Evolutionary conservation across 192 early-diverging fungal genomes (phyloP).

Genomic region (Backusella tarrabulga): DNA sequence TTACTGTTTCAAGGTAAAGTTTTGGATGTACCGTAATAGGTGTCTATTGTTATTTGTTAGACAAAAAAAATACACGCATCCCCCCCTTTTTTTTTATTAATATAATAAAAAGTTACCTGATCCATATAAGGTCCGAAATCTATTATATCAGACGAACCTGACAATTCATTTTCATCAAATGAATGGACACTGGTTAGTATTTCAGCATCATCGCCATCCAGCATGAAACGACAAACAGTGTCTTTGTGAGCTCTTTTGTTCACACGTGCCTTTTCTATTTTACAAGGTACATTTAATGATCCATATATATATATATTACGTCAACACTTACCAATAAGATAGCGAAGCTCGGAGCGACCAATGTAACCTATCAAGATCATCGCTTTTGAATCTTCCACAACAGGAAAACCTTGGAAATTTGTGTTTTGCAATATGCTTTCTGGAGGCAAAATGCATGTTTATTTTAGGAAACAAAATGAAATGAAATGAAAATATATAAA

Average conservation of each 20-base stretch:
- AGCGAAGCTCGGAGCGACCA: slow-evolving; percentile 56
- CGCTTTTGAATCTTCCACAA: slow-evolving; percentile 61
- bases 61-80: not conserved
- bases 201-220: slow-evolving; percentile 25
- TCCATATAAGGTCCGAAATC: slow-evolving; percentile 56
- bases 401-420: slow-evolving; percentile 69
- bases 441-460: not conserved
- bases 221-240: slow-evolving; percentile 50
- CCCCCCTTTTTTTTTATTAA: not conserved
- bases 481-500: not conserved
- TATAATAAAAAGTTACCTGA: slow-evolving; percentile 34
- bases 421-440: slow-evolving; percentile 52
- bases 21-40: slow-evolving; percentile 72
- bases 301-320: not conserved
- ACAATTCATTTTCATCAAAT: slow-evolving; percentile 17
- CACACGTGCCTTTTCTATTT: slow-evolving; percentile 47
- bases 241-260: slow-evolving; percentile 42
- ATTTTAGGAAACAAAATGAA: not conserved
- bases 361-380: slow-evolving; percentile 73
- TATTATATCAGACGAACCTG: slow-evolving; percentile 39
- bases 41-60: slow-evolving; percentile 43
- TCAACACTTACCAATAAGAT: slow-evolving; percentile 45
- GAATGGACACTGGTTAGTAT: slow-evolving; percentile 20
- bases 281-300: not conserved
- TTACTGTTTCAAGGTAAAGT: slow-evolving; percentile 66